Base-by-base conservation (phyloP, 2,329 filamentous ascomycete genomes). In the Arthroderma uncinatum region DNA sequence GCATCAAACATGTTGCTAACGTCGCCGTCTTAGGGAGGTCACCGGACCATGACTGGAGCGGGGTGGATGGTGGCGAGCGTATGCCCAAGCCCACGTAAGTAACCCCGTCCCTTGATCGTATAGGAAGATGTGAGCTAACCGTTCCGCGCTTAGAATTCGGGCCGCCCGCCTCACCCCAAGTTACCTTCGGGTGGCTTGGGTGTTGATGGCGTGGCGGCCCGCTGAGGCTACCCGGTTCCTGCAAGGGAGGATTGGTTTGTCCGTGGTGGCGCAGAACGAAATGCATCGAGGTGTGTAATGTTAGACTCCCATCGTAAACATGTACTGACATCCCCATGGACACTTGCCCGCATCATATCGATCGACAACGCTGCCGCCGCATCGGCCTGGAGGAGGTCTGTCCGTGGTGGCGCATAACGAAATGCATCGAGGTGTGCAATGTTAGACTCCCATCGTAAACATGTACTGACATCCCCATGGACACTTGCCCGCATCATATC, bases 211-310 rank as follows among this genome's bases (percentile, higher is more conserved):
- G 47, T 30, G 40, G 19, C 57, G 53, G 48, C 52, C 59, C 56
- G 16, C 59, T 52, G 60, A 50, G 48, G 47, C 58, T 54, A 23
- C 58, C 55, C 61, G 44, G 36, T n/a, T n/a, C n/a, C 19, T 36
- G 21, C 30, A 39, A 36, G 50, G 50, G 50, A 53, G 50, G 36
- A 53, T 36, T 53, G 50, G 50, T 36, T 16, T 53, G 30, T 36
- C 50, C 2, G 50, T 53, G 50, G 50, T 53, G 5, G 44, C 9
- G 44, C 44, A 30, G 12, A 12, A 48, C 10, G 25, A n/a, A 48
- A 28, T 30, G 30, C 50, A 53, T 37, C 30, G 34, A 53, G 50
- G 50, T n/a, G 19, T n/a, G 50, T 19, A 28, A 25, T 14, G 3
- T 23, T 36, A 1, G 14, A 12, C 36, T n/a, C 16, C 28, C 19